Evolutionary conservation across 2,329 filamentous ascomycete species (phyloP).

Genomic region (Lachnellula occidentalis): DNA sequence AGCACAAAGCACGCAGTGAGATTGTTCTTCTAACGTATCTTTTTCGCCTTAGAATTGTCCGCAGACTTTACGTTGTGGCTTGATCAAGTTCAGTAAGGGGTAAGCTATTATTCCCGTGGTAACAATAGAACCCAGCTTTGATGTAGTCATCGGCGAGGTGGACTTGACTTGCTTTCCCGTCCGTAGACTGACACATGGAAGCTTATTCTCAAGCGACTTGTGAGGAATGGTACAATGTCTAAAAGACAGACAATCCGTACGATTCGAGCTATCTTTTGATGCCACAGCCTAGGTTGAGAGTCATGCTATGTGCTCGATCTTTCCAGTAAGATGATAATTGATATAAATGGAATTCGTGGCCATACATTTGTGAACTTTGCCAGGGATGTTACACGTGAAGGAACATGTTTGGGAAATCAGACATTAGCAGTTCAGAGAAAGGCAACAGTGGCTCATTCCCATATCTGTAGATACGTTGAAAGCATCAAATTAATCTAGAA

Average conservation of each 20-base stretch:
- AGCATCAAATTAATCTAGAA: neutral
- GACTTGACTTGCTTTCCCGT: slow-evolving; percentile 41
- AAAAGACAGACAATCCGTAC: slow-evolving; percentile 42
- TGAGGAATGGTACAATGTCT: slow-evolving; percentile 32
- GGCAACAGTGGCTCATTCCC: slow-evolving; percentile 38
- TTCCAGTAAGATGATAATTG: slow-evolving; percentile 30
- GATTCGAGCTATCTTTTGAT: slow-evolving; percentile 34
- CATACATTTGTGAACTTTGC: slow-evolving; percentile 31
- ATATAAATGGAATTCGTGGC: neutral
- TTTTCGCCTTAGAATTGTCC: slow-evolving; percentile 25
- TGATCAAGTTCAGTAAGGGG: slow-evolving; percentile 37
- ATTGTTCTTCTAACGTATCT: too few relatives aligned
- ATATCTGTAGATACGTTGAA: slow-evolving; percentile 34
- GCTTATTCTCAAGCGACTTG: neutral
- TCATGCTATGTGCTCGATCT: slow-evolving; percentile 33
- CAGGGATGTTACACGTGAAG: slow-evolving; percentile 5
- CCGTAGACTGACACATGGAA: slow-evolving; percentile 36
- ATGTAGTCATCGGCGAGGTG: slow-evolving; percentile 44
- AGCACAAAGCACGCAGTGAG: too few relatives aligned
- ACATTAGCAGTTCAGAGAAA: slow-evolving; percentile 20
- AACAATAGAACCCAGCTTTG: slow-evolving; percentile 38
- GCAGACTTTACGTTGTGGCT: slow-evolving; percentile 37
- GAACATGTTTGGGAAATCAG: too few relatives aligned
- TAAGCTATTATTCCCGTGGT: slow-evolving; percentile 36
- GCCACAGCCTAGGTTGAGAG: slow-evolving; percentile 40